Evolutionary conservation across 2,329 filamentous ascomycete species (phyloP).

Genomic region (Penicillium sp.): DNA sequence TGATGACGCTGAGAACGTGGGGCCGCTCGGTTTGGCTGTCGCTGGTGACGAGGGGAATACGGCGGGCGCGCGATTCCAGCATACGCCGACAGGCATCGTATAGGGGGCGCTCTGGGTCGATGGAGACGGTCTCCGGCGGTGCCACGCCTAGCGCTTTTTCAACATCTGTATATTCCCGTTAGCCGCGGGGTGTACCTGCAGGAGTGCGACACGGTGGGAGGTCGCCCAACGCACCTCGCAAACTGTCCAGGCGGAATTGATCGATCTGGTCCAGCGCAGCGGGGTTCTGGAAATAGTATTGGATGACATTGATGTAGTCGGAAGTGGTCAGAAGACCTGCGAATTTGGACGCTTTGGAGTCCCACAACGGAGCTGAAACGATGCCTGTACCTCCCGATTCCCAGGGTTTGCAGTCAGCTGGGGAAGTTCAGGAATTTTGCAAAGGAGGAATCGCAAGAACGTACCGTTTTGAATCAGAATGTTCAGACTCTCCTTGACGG

Average conservation of each 20-base stretch:
- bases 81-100: slow-evolving; percentile 95
- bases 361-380: slow-evolving; percentile 95
- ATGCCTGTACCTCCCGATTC: slow-evolving; percentile 63
- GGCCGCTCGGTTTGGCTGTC: slow-evolving; percentile 91
- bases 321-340: slow-evolving; percentile 92
- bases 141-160: slow-evolving; percentile 89
- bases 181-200: slow-evolving; percentile 6
- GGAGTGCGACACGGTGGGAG: background rate
- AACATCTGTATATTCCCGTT: slow-evolving; percentile 64
- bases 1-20: slow-evolving; percentile 94
- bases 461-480: slow-evolving; percentile 94
- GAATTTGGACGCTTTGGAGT: slow-evolving; percentile 88
- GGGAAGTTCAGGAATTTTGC: background rate
- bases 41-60: slow-evolving; percentile 88
- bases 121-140: slow-evolving; percentile 92
- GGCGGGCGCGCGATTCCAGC: slow-evolving; percentile 86
- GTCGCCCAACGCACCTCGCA: slow-evolving; percentile 66
- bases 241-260: slow-evolving; percentile 85
- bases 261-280: slow-evolving; percentile 87
- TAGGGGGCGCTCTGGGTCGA: slow-evolving; percentile 82
- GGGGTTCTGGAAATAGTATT: slow-evolving; percentile 98
- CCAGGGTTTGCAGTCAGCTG: slow-evolving; percentile 19
- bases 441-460: slow-evolving; percentile 18
- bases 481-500: slow-evolving; percentile 95
- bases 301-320: slow-evolving; percentile 97